Conservation (phyloP, 2,329 filamentous ascomycete genomes). For the Scedosporium boydii region DNA sequence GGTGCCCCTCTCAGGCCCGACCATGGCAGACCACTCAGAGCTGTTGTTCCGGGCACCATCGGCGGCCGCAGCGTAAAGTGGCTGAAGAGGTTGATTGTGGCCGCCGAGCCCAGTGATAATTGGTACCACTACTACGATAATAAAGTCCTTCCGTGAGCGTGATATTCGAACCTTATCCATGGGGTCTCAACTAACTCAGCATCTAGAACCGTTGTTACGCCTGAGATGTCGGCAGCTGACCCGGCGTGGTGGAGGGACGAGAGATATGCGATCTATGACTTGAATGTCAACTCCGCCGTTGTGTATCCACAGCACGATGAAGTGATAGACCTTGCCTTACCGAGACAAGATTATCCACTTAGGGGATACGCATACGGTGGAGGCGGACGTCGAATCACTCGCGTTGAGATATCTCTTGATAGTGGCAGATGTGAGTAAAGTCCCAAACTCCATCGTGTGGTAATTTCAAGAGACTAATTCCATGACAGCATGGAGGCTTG, state of each 20-base stretch:
- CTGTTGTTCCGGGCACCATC: constrained; percentile 83
- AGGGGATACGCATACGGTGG: constrained; percentile 84
- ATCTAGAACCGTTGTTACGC: not conserved
- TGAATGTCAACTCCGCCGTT: constrained; percentile 77
- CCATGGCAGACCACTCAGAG: constrained; percentile 75
- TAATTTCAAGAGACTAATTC: too few relatives aligned
- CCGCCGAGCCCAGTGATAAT: constrained; percentile 71
- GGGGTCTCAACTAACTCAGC: not conserved
- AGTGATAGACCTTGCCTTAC: constrained; percentile 26
- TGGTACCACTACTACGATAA: constrained; percentile 98
- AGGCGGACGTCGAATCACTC: constrained; percentile 72
- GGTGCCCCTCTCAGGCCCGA: constrained; percentile 71
- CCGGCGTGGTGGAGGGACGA: constrained; percentile 80
- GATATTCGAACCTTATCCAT: not conserved
- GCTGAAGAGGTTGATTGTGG: constrained; percentile 73
- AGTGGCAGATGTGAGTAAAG: constrained; percentile 5
- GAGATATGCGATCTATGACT: constrained; percentile 84
- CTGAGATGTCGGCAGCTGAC: constrained; percentile 32
- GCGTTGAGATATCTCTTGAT: constrained; percentile 27
- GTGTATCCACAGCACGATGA: constrained; percentile 76
- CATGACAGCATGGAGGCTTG: constrained; percentile 51
- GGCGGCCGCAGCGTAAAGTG: constrained; percentile 90
- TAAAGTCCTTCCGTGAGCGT: constrained; percentile 56
- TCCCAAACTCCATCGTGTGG: not conserved
- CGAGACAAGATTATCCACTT: constrained; percentile 27